These are phyloP conservation scores for Erythrophleum fordii DNA, from an alignment of 306 rosid genomes.

Conservation along the genomic window DNA sequence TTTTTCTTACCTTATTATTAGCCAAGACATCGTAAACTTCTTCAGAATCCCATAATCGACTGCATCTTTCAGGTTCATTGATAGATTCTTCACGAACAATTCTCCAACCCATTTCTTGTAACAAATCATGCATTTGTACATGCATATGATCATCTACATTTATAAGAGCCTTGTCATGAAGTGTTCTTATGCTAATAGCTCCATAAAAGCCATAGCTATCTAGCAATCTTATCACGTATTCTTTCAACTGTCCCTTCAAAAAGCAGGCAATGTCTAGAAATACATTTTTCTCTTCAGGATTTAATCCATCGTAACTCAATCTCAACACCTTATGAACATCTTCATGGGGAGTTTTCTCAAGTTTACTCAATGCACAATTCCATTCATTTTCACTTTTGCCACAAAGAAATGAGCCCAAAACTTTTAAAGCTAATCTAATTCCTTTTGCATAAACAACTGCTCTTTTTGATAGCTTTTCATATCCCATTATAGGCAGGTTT, in stretches of 20 bases:
- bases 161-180: too few species aligned
- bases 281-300: not conserved
- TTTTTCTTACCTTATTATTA: too few species aligned
- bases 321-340: not conserved
- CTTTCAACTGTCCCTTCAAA: not conserved
- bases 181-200: not conserved
- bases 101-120: slow-evolving; percentile 18
- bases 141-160: too few species aligned
- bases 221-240: not conserved
- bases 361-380: not conserved
- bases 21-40: too few species aligned
- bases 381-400: not conserved
- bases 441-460: not conserved
- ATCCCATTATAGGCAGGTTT: not conserved
- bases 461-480: not conserved
- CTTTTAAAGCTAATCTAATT: slow-evolving; percentile 4
- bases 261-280: slow-evolving; percentile 10
- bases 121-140: slow-evolving; percentile 40
- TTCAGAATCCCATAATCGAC: slow-evolving; percentile 27
- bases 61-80: not conserved
- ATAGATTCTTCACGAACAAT: not conserved
- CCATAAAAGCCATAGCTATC: not conserved
- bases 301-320: not conserved
- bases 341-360: not conserved
- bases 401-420: not conserved